Evolutionary conservation across 2,329 filamentous ascomycete genomes (phyloP), one percentile per base, ranked within the genome.

Genomic region (Pseudogymnoascus sp.): DNA sequence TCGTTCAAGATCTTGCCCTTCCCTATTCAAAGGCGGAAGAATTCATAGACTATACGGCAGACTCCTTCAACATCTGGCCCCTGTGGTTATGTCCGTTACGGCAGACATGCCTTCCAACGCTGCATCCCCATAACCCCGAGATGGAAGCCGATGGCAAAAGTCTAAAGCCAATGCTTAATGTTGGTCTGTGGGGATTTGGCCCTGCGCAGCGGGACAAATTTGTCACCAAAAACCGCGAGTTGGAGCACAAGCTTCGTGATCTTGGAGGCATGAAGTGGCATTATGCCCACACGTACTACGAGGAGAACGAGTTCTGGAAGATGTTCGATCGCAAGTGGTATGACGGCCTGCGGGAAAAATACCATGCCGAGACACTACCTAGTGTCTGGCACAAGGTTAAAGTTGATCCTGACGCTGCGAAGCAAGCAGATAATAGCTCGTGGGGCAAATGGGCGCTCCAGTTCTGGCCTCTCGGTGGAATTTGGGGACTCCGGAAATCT

Each of bases 271-370:
- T 88, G 76, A 95, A 95, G 75, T 94, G 89, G 87, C 76, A 95
- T 10, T 95, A 95, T 72, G 89, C 90, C 2, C 88, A 92, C 68
- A 87, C 89, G 0, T 95, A 91, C 74, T 94, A 94, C 71, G 79
- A 81, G n/a, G 81, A 88, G 68, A 74, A 79, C 0, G 82, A 88
- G 68, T 90, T 89, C 72, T 89, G 85, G 84, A 67, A 74, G 33
- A 75, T 84, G 58, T 89, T 89, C 70, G 77, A 82, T 56, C 72
- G 75, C 41, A 67, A 69, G 13, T 82, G 79, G 78, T 90, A 90
- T 70, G 79, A 88, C 30, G 74, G 68, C 1, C 74, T 90, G 65
- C 75, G 87, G 13, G 63, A 68, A 21, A 87, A 85, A 69, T 90
- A 88, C 71, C 70, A 77, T 55, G 87, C 86, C 10, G 75, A 74